A percentile compares a stretch with the other conserved stretches of the same genome.
phyloP scores from a whole-genome alignment of 371 early-diverging fungal genomes.

The Mucor plumbeus region DNA sequence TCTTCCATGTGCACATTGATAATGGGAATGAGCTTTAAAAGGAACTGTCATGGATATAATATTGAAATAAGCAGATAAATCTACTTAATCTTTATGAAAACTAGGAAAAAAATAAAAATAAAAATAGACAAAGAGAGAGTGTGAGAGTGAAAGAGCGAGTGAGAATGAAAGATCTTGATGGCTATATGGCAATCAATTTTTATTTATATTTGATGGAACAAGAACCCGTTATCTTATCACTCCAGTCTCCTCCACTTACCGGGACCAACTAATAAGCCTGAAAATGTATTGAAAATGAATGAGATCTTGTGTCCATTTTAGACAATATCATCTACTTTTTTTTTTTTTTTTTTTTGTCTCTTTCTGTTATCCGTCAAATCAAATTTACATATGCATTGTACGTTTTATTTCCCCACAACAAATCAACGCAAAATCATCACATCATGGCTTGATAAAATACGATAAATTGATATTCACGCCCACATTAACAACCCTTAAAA shows the following conservation, averaged over 20 bases:
- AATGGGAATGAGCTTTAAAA: background rate
- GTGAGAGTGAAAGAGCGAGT: too few species aligned
- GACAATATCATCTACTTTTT: background rate
- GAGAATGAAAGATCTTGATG: too few species aligned
- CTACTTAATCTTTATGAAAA: too few species aligned
- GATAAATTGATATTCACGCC: background rate
- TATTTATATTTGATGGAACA: constrained; percentile 11
- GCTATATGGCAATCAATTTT: background rate
- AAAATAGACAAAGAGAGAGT: too few species aligned
- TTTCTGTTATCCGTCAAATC: constrained; percentile 7
- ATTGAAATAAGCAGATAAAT: too few species aligned
- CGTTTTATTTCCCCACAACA: background rate
- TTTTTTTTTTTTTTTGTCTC: background rate
- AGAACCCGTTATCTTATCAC: constrained; percentile 32
- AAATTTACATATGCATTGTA: background rate
- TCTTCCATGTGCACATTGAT: constrained; percentile 4
- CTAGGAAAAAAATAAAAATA: too few species aligned
- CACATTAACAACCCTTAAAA: background rate
- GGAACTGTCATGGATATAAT: too few species aligned
- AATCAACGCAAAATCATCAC: background rate
- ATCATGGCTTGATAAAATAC: background rate
- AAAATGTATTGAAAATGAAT: constrained; percentile 3
- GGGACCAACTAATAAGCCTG: background rate
- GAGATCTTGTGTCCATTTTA: constrained; percentile 22
- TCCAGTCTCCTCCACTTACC: constrained; percentile 5